These are phyloP conservation scores for Prunus mira DNA, from an alignment of 306 rosid species.

Conservation along the genomic window DNA sequence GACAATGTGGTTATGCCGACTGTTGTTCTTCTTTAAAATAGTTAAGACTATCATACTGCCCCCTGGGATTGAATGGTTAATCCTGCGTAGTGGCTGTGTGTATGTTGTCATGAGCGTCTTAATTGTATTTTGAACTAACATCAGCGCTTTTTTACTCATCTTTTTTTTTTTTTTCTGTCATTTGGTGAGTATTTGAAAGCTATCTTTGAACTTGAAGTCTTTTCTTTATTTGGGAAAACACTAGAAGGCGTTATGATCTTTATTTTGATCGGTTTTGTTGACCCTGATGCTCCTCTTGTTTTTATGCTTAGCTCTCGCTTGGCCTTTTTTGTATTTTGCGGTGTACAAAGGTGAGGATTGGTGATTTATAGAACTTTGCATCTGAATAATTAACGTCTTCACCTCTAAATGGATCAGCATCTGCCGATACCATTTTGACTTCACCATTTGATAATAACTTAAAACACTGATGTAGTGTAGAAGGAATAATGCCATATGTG, in stretches of 20 bases:
- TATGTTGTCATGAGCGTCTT: neutral
- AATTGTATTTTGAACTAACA: neutral
- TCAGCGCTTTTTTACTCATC: neutral
- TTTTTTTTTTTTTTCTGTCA: neutral
- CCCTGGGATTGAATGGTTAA: neutral
- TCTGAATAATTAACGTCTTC: no score
- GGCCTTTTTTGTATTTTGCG: no score
- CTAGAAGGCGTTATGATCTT: no score
- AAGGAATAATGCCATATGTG: no score
- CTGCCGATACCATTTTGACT: no score
- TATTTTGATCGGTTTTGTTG: no score
- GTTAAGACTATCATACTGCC: neutral
- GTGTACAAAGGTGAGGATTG: neutral
- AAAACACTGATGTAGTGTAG: no score
- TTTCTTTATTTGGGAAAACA: neutral
- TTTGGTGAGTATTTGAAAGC: neutral
- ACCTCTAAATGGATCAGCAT: no score
- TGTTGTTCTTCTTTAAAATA: neutral
- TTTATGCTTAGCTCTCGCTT: neutral
- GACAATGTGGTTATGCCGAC: no score
- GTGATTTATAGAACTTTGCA: no score
- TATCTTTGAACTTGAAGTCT: neutral
- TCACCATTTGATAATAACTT: no score
- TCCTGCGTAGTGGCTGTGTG: neutral
- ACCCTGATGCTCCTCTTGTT: rapidly evolving